Evolutionary conservation across 2,329 filamentous ascomycete species (phyloP).

Genomic region (Pestalotiopsis fici): DNA sequence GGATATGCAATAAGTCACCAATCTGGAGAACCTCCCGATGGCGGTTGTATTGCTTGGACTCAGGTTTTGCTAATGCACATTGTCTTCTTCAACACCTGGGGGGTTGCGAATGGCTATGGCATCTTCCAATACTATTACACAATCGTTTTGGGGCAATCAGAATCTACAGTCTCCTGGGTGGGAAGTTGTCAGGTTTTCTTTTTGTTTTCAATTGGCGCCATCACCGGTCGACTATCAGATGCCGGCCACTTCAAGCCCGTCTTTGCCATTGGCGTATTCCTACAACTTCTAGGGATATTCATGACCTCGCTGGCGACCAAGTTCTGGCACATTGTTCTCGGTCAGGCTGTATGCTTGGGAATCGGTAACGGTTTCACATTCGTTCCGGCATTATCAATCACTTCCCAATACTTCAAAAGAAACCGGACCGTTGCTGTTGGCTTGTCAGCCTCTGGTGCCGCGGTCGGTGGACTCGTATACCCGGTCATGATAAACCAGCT

Average conservation of each 20-base stretch:
- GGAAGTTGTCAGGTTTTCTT: constrained; percentile 52
- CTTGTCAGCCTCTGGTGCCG: constrained; percentile 31
- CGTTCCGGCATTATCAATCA: constrained; percentile 23
- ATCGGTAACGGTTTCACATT: constrained; percentile 32
- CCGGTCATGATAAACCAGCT: constrained; percentile 41
- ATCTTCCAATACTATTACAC: constrained; percentile 54
- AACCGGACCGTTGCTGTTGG: constrained; percentile 30
- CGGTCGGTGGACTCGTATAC: constrained; percentile 40
- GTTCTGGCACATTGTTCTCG: constrained; percentile 53
- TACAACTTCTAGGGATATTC: constrained; percentile 52
- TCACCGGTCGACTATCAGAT: constrained; percentile 54
- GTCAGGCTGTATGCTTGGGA: constrained; percentile 51
- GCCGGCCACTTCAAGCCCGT: constrained; percentile 46
- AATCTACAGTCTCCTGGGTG: constrained; percentile 53
- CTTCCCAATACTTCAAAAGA: constrained; percentile 28
- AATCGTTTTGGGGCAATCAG: constrained; percentile 25
- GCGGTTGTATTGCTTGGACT: constrained; percentile 38
- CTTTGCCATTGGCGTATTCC: constrained; percentile 42
- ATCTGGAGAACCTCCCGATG: constrained; percentile 9
- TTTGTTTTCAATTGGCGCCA: constrained; percentile 47
- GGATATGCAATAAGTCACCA: background rate
- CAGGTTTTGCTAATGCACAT: constrained; percentile 45
- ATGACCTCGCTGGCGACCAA: constrained; percentile 49
- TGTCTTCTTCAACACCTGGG: constrained; percentile 49
- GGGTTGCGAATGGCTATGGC: constrained; percentile 43